Conservation (phyloP, 805 yeast species). For the Ogataea degrootiae region DNA sequence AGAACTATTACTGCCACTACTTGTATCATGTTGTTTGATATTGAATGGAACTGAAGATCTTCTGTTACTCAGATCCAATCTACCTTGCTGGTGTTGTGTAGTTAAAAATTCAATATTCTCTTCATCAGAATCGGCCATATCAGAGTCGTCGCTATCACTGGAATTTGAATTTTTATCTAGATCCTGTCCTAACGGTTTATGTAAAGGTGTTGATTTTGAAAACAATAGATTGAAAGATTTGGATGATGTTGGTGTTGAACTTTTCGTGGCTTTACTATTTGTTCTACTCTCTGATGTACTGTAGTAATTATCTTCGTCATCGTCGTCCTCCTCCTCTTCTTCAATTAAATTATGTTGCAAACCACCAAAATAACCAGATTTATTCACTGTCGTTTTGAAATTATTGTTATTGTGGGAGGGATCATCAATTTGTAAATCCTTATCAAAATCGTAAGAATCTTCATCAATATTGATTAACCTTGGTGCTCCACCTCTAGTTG, state of each 20-base stretch:
- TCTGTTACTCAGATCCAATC: constrained; percentile 7
- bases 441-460: constrained; percentile 23
- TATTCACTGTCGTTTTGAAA: constrained; percentile 8
- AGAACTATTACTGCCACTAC: not conserved
- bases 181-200: constrained; percentile 2
- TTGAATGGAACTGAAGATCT: constrained; percentile 6
- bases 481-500: constrained; percentile 25
- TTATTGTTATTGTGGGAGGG: not conserved
- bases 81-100: constrained; percentile 20
- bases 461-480: constrained; percentile 23
- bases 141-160: constrained; percentile 20
- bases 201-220: constrained; percentile 6
- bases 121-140: constrained; percentile 28
- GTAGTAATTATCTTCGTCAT: not conserved
- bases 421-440: not conserved
- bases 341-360: constrained; percentile 20
- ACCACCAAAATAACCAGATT: constrained; percentile 17
- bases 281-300: not conserved
- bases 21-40: constrained; percentile 3
- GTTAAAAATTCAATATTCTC: constrained; percentile 28
- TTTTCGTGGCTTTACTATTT: not conserved
- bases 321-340: constrained; percentile 18
- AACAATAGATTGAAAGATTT: not conserved
- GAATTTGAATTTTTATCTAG: constrained; percentile 4
- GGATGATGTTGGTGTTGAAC: not conserved